phyloP scores from a whole-genome alignment of 1,139 yeast genomes.

The Pichia sp. region DNA sequence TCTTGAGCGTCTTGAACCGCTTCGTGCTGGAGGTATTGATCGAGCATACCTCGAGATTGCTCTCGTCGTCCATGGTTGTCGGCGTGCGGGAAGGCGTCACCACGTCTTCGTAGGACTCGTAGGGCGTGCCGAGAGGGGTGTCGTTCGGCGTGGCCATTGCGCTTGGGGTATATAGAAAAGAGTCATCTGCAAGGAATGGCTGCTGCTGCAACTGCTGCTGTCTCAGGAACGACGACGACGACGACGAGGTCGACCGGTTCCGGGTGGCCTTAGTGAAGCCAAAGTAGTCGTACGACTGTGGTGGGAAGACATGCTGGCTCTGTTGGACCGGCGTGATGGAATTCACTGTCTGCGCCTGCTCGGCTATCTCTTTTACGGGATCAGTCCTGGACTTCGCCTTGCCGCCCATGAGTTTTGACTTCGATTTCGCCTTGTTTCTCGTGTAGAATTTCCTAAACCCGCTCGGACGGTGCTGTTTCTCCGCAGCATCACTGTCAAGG shows the following conservation, averaged over 20 bases:
- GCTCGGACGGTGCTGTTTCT: not conserved
- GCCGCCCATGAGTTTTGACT: not conserved
- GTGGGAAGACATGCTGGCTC: not conserved
- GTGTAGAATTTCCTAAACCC: constrained; percentile 8
- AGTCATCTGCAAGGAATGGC: constrained; percentile 4
- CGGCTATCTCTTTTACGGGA: not conserved
- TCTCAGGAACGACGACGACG: constrained; percentile 3
- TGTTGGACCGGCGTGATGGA: not conserved
- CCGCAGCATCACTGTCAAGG: not conserved
- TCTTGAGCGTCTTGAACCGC: constrained; percentile 25
- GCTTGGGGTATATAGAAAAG: constrained; percentile 17
- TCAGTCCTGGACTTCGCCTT: not conserved
- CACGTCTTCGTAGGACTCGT: constrained; percentile 6
- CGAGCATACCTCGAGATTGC: constrained; percentile 23
- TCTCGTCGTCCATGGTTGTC: constrained; percentile 20
- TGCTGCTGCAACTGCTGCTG: constrained; percentile 5
- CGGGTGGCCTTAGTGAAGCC: not conserved
- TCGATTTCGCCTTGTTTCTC: constrained; percentile 3
- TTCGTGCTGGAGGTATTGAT: constrained; percentile 27
- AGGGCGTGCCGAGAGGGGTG: constrained; percentile 19
- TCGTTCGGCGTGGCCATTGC: constrained; percentile 2
- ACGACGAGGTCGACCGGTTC: constrained; percentile 9
- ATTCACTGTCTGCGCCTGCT: not conserved
- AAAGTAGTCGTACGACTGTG: not conserved
- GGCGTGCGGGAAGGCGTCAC: not conserved